Conservation (phyloP, 306 rosid species). For the Spatholobus suberectus region DNA sequence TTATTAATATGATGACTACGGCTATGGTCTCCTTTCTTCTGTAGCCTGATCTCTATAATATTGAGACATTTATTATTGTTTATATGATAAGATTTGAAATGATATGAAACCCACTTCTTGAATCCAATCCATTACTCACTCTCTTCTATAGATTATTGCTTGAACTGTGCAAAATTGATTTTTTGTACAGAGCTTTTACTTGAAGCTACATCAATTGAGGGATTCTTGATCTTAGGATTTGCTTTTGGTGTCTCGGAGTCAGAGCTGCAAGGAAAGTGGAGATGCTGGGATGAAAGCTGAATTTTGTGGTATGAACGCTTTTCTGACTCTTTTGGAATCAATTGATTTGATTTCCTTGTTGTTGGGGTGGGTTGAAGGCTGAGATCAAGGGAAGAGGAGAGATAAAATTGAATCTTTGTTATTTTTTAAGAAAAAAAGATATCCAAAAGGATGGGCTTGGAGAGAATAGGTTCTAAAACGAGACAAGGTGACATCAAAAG, state of each 20-base stretch:
- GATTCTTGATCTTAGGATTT: constrained; percentile 24
- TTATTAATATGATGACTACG: constrained; percentile 2
- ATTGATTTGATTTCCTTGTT: constrained; percentile 31
- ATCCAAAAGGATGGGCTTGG: constrained; percentile 13
- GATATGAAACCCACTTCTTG: constrained; percentile 28
- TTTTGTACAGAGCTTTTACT: constrained; percentile 28
- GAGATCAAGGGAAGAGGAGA: constrained; percentile 28
- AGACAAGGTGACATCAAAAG: constrained; percentile 49
- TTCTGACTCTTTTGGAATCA: constrained; percentile 40
- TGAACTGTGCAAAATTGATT: constrained; percentile 3
- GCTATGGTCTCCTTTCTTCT: background rate
- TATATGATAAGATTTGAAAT: constrained; percentile 27
- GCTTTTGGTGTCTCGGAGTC: constrained; percentile 31
- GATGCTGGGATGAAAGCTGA: constrained; percentile 44
- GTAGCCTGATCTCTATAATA: constrained; percentile 26
- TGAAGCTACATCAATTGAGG: constrained; percentile 32
- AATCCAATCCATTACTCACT: constrained; percentile 24
- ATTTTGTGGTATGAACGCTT: constrained; percentile 47
- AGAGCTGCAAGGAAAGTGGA: constrained; percentile 19
- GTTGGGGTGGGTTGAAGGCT: constrained; percentile 22
- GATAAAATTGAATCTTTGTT: constrained; percentile 35
- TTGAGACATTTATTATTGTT: constrained; percentile 12
- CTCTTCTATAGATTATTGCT: background rate
- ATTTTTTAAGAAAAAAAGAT: constrained; percentile 5
- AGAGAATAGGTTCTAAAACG: constrained; percentile 39